Base-by-base conservation (phyloP, 805 yeast species). In the Suhomyces tanzawaensis region DNA sequence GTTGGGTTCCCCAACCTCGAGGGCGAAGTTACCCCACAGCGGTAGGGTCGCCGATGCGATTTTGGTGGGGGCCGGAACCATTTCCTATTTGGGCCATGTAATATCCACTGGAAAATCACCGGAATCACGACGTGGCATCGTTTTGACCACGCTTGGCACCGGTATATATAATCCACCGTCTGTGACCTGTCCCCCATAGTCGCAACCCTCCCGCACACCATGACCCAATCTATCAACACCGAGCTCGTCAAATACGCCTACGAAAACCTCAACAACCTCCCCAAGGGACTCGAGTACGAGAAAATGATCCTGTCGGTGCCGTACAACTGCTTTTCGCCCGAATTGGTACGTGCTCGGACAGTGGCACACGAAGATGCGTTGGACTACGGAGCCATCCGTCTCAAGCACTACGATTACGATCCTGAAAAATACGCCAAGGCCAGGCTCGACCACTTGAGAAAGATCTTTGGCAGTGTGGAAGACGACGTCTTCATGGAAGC, bases 251-350 rank as follows among this genome's bases (percentile, higher is more conserved):
- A 55, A 13, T 64, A 51, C 42, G 69, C 66, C 12, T 58, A 57
- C 43, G 48, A 52, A 13, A 62, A 63, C 40, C 55, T 62, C 39
- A 45, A 52, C 11, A 59, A 63, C 42, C 33, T 63, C n/a, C 69
- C 71, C 19, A 41, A 51, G 31, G 56, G 69, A 1, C 62, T 52
- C 3, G 75, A 75, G 34, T 80, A 78, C 53, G 77, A 76, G 46
- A 66, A 63, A 45, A 77, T 79, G 83, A 72, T 80, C 44, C 66
- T 74, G 41, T 72, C 81, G 1, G 53, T 67, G 49, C 65, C 68
- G 2, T 80, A 77, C 55, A 54, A 71, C 42, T 58, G 62, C 47
- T 48, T 56, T 52, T 54, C 52, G 19, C 49, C 50, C 12, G 51
- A 46, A 16, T 52, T 68, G 33, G 42, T 50, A 40, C 46, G 39